Evolutionary conservation across 2,329 filamentous ascomycete species (phyloP).

Genomic region (Cercospora beticola): DNA sequence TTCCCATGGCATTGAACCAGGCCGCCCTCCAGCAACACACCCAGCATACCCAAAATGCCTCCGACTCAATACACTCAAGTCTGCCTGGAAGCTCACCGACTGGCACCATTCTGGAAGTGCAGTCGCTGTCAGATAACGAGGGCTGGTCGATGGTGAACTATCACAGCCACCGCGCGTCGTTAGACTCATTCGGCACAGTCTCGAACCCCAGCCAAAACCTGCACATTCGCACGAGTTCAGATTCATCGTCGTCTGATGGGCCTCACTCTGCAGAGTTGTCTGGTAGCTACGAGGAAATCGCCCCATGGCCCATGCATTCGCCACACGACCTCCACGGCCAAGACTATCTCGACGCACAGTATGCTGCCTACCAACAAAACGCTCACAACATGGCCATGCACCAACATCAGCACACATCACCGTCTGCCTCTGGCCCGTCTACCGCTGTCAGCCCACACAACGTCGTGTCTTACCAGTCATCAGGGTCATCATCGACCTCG

Average conservation of each 20-base stretch:
- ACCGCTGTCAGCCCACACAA: slow-evolving; percentile 34
- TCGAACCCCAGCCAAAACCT: slow-evolving; percentile 91
- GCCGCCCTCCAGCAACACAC: slow-evolving; percentile 42
- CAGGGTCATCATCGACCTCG: slow-evolving; percentile 36
- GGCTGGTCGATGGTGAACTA: slow-evolving; percentile 74
- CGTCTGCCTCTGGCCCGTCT: slow-evolving; percentile 25
- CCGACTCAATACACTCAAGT: slow-evolving; percentile 39
- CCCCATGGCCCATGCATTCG: slow-evolving; percentile 72
- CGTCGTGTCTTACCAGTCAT: slow-evolving; percentile 30
- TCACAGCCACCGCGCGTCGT: slow-evolving; percentile 54
- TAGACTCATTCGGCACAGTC: slow-evolving; percentile 68
- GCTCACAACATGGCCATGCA: slow-evolving; percentile 29
- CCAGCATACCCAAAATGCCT: slow-evolving; percentile 35
- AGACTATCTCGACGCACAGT: slow-evolving; percentile 62
- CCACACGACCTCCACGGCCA: slow-evolving; percentile 68
- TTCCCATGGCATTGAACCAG: slow-evolving; percentile 49
- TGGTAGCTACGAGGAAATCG: slow-evolving; percentile 78
- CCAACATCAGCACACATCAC: slow-evolving; percentile 32
- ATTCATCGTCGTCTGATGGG: slow-evolving; percentile 71
- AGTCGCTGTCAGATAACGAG: slow-evolving; percentile 86
- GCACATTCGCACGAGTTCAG: slow-evolving; percentile 82
- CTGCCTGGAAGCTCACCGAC: slow-evolving; percentile 65
- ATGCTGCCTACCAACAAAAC: slow-evolving; percentile 42
- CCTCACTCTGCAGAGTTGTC: slow-evolving; percentile 61
- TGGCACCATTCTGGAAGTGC: slow-evolving; percentile 78